A percentile compares a stretch with the other conserved stretches of the same genome.
Evolutionary conservation across 345 rosid genomes (phyloP).

Genomic region (Litchi chinensis): DNA sequence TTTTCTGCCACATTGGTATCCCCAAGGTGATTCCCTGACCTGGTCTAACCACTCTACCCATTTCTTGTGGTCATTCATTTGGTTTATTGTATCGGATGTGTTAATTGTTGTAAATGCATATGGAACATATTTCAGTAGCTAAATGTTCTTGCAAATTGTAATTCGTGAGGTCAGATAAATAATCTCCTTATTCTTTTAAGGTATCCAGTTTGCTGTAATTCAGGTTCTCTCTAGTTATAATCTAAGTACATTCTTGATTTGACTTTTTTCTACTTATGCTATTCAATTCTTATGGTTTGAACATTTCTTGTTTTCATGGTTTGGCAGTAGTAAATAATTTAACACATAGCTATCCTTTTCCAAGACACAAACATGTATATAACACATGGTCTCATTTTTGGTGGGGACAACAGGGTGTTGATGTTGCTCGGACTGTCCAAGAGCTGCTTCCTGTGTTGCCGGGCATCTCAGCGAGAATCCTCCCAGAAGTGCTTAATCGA

Average conservation of each 20-base stretch:
- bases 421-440: conserved; percentile 51
- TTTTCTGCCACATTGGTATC: not conserved
- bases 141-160: not conserved
- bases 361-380: not conserved
- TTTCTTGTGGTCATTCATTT: not conserved
- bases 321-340: conserved; percentile 6
- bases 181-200: not conserved
- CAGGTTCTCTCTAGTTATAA: not conserved
- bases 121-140: no score
- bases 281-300: not conserved
- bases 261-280: not conserved
- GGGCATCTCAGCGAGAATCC: conserved; percentile 67
- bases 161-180: not conserved
- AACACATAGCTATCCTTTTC: not conserved
- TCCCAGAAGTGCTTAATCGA: conserved; percentile 75
- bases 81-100: not conserved
- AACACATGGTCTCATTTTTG: not conserved
- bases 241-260: not conserved
- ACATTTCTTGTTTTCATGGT: not conserved
- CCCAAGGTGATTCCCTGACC: not conserved
- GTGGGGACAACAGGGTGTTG: conserved; percentile 42
- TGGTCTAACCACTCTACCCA: not conserved
- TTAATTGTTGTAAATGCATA: no score
- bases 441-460: conserved; percentile 86
- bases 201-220: not conserved